Conservation (phyloP, 352 stramenopile genomes). For the Bremia lactucae region DNA sequence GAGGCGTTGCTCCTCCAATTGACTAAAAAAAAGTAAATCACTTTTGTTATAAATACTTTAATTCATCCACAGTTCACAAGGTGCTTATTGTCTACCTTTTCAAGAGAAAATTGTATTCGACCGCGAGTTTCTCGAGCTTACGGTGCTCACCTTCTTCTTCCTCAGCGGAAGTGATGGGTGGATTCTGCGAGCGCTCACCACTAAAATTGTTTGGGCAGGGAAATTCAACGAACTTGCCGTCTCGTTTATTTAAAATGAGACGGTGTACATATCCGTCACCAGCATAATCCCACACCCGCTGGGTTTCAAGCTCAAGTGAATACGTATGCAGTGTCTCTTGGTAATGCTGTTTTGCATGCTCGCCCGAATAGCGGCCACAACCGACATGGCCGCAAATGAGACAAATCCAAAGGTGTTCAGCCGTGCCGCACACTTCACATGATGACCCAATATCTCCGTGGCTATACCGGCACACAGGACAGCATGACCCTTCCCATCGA, state of each 20-base stretch:
- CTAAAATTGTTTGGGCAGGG: slow-evolving; percentile 71
- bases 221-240: slow-evolving; percentile 94
- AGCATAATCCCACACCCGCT: slow-evolving; percentile 94
- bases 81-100: too few species aligned
- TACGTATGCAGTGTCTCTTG: slow-evolving; percentile 90
- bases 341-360: slow-evolving; percentile 92
- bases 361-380: slow-evolving; percentile 92
- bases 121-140: slow-evolving; percentile 92
- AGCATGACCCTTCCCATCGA: slow-evolving; percentile 91
- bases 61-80: too few species aligned
- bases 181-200: slow-evolving; percentile 58
- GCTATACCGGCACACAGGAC: slow-evolving; percentile 94
- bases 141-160: slow-evolving; percentile 88
- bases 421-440: slow-evolving; percentile 90
- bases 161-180: slow-evolving; percentile 52
- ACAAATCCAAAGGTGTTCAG: slow-evolving; percentile 93
- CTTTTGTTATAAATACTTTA: too few species aligned
- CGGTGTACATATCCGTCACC: slow-evolving; percentile 84
- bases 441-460: slow-evolving; percentile 88
- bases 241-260: slow-evolving; percentile 84
- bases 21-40: slow-evolving; percentile 29
- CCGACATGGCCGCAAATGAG: slow-evolving; percentile 92
- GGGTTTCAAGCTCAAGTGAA: slow-evolving; percentile 91
- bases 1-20: slow-evolving; percentile 92
- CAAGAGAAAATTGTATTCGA: slow-evolving; percentile 94